Base-by-base conservation (phyloP, 169 alveolate species). In the Besnoitia besnoiti region DNA sequence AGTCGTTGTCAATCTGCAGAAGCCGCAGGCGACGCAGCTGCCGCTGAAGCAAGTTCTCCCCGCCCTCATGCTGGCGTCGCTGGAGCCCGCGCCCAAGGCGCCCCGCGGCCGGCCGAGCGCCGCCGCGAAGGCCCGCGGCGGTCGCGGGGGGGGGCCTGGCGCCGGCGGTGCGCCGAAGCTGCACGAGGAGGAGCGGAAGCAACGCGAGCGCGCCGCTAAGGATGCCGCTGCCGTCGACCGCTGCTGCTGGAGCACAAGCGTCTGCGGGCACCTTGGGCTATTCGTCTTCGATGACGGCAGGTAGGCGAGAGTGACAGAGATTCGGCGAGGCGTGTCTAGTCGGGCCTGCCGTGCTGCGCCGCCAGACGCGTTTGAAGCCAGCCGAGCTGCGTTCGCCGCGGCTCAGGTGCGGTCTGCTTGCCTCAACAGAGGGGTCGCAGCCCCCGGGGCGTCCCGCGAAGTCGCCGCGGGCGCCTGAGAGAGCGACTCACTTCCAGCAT, bases 271-370 rank as follows among this genome's bases (percentile, higher is more conserved):
- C 44, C 10, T 33, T 2, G 80, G 47, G 14, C 42, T 30, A 14
- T 67, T 67, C 80, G 80, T 67, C 40, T 67, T 67, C 19, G 80
- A 67, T 42, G 80, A 67, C 42, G 80, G 80, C 3, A 67, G 80
- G 80, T 67, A 55, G 67, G 24, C 12, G 67, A 5, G n/a, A n/a
- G 59, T 49, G 59, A n/a, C n/a, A n/a, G n/a, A n/a, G n/a, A n/a
- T n/a, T n/a, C n/a, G n/a, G n/a, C n/a, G n/a, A n/a, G n/a, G n/a
- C n/a, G n/a, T n/a, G n/a, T n/a, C n/a, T n/a, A n/a, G n/a, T n/a
- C n/a, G n/a, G n/a, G n/a, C n/a, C n/a, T n/a, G n/a, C n/a, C n/a
- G n/a, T n/a, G n/a, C n/a, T n/a, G n/a, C n/a, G n/a, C n/a, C n/a
- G n/a, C n/a, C n/a, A n/a, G n/a, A n/a, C n/a, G n/a, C n/a, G n/a